A percentile compares a stretch with the other conserved stretches of the same genome.
Evolutionary conservation across 176 grass and related monocot species (phyloP).

Genomic region (Hordeum marinum): DNA sequence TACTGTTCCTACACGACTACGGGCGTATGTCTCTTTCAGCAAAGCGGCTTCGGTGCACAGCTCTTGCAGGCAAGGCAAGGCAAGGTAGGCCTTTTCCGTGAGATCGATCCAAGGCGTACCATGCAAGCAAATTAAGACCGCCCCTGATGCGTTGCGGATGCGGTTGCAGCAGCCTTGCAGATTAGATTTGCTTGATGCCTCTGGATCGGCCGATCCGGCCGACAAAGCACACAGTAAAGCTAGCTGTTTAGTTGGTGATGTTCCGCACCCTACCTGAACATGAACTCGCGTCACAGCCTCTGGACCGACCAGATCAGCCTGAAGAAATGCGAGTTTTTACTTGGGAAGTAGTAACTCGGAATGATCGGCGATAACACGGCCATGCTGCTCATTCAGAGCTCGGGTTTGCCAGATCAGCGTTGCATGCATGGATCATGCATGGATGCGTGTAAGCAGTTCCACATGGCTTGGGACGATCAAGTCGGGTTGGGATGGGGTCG

Average conservation of each 20-base stretch:
- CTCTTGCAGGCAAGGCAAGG: background rate
- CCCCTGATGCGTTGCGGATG: background rate
- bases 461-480: background rate
- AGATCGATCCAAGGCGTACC: slow-evolving; percentile 40
- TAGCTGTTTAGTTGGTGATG: background rate
- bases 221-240: background rate
- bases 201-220: background rate
- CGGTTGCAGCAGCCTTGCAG: background rate
- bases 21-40: background rate
- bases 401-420: background rate
- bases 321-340: background rate
- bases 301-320: background rate
- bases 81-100: background rate
- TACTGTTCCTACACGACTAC: slow-evolving; percentile 24
- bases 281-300: background rate
- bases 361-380: background rate
- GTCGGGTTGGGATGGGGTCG: background rate
- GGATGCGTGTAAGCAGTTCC: background rate
- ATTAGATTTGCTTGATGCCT: background rate
- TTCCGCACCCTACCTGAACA: background rate
- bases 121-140: slow-evolving; percentile 27
- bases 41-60: slow-evolving; percentile 2
- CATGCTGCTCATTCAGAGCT: background rate
- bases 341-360: too few relatives aligned
- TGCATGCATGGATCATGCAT: background rate